These are phyloP conservation scores for Fraxinus xanthoxyloides DNA, from an alignment of 305 asterid genomes.

Conservation along the genomic window DNA sequence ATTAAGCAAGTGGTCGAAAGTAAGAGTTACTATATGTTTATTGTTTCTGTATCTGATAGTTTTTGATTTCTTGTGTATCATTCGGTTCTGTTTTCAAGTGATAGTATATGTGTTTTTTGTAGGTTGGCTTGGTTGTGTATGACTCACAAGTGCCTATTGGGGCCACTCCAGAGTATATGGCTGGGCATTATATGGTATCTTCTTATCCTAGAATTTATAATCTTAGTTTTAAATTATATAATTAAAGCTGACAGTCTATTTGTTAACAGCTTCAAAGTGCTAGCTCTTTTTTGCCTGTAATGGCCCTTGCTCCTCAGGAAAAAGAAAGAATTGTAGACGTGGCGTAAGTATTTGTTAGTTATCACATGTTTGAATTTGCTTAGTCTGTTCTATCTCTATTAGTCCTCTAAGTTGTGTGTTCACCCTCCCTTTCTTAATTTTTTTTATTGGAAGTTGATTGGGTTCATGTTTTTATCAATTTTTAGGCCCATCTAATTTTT, in stretches of 20 bases:
- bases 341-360: conserved; percentile 67
- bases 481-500: neutral
- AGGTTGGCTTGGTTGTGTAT: conserved; percentile 95
- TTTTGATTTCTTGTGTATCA: neutral
- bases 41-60: too few relatives aligned
- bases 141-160: conserved; percentile 97
- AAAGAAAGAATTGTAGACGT: conserved; percentile 83
- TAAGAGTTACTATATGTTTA: conserved; percentile 28
- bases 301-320: conserved; percentile 98
- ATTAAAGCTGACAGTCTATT: conserved; percentile 18
- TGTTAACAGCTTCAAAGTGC: conserved; percentile 78
- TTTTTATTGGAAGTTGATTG: neutral
- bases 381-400: neutral
- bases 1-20: conserved; percentile 97
- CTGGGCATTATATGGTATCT: conserved; percentile 93
- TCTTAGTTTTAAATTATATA: neutral
- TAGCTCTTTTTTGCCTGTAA: conserved; percentile 92
- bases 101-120: conserved; percentile 11
- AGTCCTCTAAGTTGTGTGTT: neutral
- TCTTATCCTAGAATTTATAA: conserved; percentile 14
- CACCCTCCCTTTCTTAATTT: neutral
- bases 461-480: neutral
- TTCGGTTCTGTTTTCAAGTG: conserved; percentile 6
- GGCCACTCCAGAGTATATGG: conserved; percentile 97
- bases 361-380: neutral